Conservation (phyloP, 768 basidiomycete genomes). For the Mycena alexandri region DNA sequence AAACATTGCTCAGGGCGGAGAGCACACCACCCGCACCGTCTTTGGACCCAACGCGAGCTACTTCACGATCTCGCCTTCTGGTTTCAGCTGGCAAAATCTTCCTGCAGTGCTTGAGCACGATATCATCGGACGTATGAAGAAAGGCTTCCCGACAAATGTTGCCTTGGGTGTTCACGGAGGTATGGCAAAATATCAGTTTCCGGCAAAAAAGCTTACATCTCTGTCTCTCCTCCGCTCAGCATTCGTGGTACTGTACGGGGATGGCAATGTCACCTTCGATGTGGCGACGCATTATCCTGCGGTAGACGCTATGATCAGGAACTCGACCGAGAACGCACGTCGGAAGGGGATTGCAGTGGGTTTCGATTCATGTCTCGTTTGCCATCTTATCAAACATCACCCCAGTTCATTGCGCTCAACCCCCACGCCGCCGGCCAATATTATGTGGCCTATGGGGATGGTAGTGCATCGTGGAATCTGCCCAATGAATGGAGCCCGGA, state of each 20-base stretch:
- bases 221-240: not conserved
- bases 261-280: conserved; percentile 35
- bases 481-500: conserved; percentile 32
- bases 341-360: conserved; percentile 35
- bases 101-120: conserved; percentile 26
- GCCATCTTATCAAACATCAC: not conserved
- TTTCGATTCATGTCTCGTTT: not conserved
- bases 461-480: conserved; percentile 31
- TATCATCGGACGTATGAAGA: conserved; percentile 27
- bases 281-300: conserved; percentile 31
- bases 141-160: conserved; percentile 29
- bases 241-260: conserved; percentile 30
- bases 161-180: conserved; percentile 28
- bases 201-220: too few relatives aligned
- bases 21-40: conserved; percentile 34
- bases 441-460: conserved; percentile 36
- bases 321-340: conserved; percentile 26
- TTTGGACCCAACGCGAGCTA: conserved; percentile 36
- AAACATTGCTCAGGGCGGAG: conserved; percentile 24
- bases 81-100: conserved; percentile 34
- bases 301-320: conserved; percentile 33
- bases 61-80: conserved; percentile 17
- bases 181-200: too few relatives aligned
- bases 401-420: conserved; percentile 32
- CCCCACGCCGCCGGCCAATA: conserved; percentile 34